Evolutionary conservation across 805 yeast genomes (phyloP), one percentile per base, ranked within the genome.

Genomic region (Ogataea pignaliae): DNA sequence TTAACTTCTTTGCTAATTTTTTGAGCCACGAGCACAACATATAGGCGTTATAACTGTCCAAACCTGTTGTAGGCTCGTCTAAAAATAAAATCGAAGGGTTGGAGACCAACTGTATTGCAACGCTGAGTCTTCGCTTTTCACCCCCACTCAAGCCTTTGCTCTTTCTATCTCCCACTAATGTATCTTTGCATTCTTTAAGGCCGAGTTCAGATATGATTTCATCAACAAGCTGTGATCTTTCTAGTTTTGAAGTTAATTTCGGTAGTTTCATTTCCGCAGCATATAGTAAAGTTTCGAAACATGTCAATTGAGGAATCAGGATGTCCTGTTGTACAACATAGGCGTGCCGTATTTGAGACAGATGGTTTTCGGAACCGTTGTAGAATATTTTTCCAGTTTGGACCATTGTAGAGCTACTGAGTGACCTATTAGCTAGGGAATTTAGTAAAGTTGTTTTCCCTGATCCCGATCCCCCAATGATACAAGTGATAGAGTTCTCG

Each of bases 61-160:
- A 65, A 0, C 96, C 95, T 0, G 96, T 87, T 1, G 96, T 88
- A 6, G 96, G 95, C 54, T 88, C 96, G 60, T 88, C 96, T 36
- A 88, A 63, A 54, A 87, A 87, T 47, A 88, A 63, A 2, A 88
- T 67, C 0, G 89, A 78, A 0, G 96, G 96, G 50, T 81, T 84
- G 6, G 85, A 76, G 39, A 88, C 69, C 57, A 88, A 66, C 59
- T 88, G 95, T 14, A 87, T 76, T 0, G 88, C 96, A 32, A 88
- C 75, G 37, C 90, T 82, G 3, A 85, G 72, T 46, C 96, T 64
- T 55, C 96, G 63, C 55, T 81, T 83, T 57, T 88, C 96, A 29
- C 96, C 96, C 13, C 96, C 96, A 3, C 91, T 84, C 5, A 88
- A 65, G 21, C 85, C 88, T 45, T 74, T 74, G 42, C 73, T 73